A percentile compares a stretch with the other conserved stretches of the same genome.
These are phyloP conservation scores for Cubamyces lactineus DNA, from an alignment of 768 basidiomycete genomes.

Conservation along the genomic window DNA sequence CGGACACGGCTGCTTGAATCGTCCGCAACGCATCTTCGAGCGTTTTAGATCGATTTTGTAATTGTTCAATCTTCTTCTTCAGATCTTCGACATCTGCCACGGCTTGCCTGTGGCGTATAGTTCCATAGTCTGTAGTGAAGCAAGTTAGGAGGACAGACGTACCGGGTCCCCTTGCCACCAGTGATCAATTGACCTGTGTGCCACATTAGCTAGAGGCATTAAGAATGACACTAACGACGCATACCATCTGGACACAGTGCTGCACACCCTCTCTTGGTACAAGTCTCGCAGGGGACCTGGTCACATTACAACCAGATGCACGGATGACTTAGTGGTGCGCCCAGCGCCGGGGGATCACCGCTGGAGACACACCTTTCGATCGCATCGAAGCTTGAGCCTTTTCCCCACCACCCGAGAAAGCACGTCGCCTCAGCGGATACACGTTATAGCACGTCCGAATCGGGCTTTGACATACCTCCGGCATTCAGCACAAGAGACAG, in stretches of 20 bases:
- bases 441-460: background rate
- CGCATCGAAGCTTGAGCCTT: constrained; percentile 40
- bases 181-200: constrained; percentile 53
- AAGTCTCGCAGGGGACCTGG: constrained; percentile 80
- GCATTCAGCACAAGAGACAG: constrained; percentile 43
- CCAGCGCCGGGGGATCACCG: background rate
- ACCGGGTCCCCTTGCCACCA: constrained; percentile 54
- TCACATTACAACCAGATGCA: background rate
- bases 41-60: constrained; percentile 58
- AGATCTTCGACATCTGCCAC: constrained; percentile 73
- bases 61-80: constrained; percentile 62
- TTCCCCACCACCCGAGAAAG: background rate
- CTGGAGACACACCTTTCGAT: constrained; percentile 33
- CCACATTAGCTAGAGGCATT: background rate
- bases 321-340: background rate
- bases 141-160: constrained; percentile 38
- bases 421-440: background rate
- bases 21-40: constrained; percentile 61
- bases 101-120: constrained; percentile 45
- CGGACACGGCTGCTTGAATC: constrained; percentile 52
- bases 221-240: constrained; percentile 1
- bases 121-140: no score
- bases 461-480: constrained; percentile 34
- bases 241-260: constrained; percentile 78
- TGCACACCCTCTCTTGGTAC: constrained; percentile 73